Percentiles rank a stretch among this genome's conserved stretches.
phyloP scores from a whole-genome alignment of 441 rosid species.

The Populus hybrid region DNA sequence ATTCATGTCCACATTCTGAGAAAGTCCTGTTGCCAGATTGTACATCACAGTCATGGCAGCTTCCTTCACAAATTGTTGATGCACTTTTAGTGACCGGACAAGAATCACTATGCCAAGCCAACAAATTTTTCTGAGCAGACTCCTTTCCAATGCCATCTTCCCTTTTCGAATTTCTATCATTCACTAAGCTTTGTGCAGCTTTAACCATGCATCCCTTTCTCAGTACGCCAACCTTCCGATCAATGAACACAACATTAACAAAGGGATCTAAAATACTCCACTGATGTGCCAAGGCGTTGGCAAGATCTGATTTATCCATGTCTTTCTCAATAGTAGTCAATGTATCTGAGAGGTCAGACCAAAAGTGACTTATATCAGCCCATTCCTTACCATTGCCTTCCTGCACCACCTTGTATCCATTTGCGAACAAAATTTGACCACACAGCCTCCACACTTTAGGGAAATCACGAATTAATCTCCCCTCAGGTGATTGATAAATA shows the following conservation, averaged over 20 bases:
- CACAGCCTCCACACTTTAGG: constrained; percentile 72
- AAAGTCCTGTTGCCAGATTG: constrained; percentile 28
- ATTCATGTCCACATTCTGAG: constrained; percentile 27
- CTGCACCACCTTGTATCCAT: constrained; percentile 33
- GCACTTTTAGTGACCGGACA: constrained; percentile 40
- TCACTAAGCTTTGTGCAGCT: constrained; percentile 44
- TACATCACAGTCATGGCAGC: constrained; percentile 36
- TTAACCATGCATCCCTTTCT: constrained; percentile 72
- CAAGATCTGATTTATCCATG: constrained; percentile 38
- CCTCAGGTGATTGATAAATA: constrained; percentile 61
- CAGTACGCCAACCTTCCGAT: constrained; percentile 67
- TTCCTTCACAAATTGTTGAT: constrained; percentile 38
- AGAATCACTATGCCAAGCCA: constrained; percentile 25
- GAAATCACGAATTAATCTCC: constrained; percentile 68
- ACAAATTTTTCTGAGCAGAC: constrained; percentile 26
- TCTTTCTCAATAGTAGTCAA: constrained; percentile 57
- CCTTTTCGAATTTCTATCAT: constrained; percentile 26
- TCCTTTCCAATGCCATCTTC: constrained; percentile 18
- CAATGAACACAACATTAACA: constrained; percentile 65
- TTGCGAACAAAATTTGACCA: constrained; percentile 50
- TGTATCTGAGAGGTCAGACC: constrained; percentile 56
- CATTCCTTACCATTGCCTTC: constrained; percentile 53
- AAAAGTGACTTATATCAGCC: constrained; percentile 64
- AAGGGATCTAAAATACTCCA: constrained; percentile 91
- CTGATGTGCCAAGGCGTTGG: constrained; percentile 42